Conservation (phyloP, 2,329 filamentous ascomycete genomes). For the Fusarium subtropicale region DNA sequence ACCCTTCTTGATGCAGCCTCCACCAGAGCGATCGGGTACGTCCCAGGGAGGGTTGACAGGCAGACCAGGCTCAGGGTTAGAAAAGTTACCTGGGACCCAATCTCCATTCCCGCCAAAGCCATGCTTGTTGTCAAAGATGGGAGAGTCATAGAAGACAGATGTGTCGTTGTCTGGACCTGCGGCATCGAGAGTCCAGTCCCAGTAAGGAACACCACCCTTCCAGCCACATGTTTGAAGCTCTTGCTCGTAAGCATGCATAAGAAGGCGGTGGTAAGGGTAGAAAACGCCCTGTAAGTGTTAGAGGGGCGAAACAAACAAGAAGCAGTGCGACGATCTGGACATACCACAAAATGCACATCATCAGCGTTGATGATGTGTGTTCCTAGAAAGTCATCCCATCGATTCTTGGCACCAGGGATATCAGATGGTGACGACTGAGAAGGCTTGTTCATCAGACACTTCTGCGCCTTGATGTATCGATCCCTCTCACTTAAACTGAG, state of each 20-base stretch:
- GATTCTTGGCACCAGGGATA: constrained; percentile 22
- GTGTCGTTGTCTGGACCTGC: constrained; percentile 29
- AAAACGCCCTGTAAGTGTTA: constrained; percentile 17
- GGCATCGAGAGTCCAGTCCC: constrained; percentile 40
- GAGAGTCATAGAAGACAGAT: constrained; percentile 38
- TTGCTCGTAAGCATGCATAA: constrained; percentile 40
- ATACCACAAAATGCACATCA: constrained; percentile 28
- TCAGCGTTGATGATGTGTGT: constrained; percentile 35
- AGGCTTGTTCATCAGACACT: constrained; percentile 32
- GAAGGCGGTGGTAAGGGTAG: constrained; percentile 34
- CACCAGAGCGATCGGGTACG: constrained; percentile 34
- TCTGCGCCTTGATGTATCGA: constrained; percentile 34
- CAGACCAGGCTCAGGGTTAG: constrained; percentile 20
- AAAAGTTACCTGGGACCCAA: constrained; percentile 33
- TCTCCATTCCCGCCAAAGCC: constrained; percentile 34
- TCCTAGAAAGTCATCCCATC: constrained; percentile 35
- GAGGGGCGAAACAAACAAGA: neutral
- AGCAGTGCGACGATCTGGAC: fast-evolving
- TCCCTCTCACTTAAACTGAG: constrained; percentile 20
- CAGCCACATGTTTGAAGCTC: constrained; percentile 43
- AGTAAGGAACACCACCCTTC: constrained; percentile 42
- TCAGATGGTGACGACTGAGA: constrained; percentile 12
- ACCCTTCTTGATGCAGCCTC: constrained; percentile 43
- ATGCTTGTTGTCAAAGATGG: constrained; percentile 49
- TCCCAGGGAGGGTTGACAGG: constrained; percentile 33